Percentiles rank a stretch among this genome's conserved stretches.
phyloP scores from a whole-genome alignment of 257 asterid species.

The Salvia splendens region DNA sequence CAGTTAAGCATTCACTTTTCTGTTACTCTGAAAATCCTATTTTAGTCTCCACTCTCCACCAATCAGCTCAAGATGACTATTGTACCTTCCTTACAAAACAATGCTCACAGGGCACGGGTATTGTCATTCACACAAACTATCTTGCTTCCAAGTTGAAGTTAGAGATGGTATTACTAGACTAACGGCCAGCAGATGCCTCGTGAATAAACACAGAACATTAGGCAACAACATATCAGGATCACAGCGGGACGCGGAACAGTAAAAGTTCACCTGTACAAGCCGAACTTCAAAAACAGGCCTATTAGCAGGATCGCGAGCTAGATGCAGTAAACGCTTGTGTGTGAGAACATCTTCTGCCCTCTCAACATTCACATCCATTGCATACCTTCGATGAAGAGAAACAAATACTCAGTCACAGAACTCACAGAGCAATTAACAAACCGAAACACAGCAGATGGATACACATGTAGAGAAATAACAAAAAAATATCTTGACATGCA shows the following conservation, averaged over 20 bases:
- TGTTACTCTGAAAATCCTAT: conserved; percentile 7
- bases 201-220: background rate
- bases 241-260: background rate
- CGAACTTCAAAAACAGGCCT: conserved; percentile 95
- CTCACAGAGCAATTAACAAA: background rate
- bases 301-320: conserved; percentile 84
- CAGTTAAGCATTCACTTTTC: conserved; percentile 3
- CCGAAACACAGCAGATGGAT: conserved; percentile 13
- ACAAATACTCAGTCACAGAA: conserved; percentile 28
- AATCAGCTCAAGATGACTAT: conserved; percentile 15
- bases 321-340: conserved; percentile 77
- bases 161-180: background rate
- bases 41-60: conserved; percentile 24
- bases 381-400: conserved; percentile 65
- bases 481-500: conserved; percentile 35
- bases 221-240: background rate
- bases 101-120: conserved; percentile 5
- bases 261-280: conserved; percentile 76
- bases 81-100: background rate
- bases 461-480: conserved; percentile 20
- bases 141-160: conserved; percentile 11
- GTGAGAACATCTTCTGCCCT: conserved; percentile 95
- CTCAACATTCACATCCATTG: conserved; percentile 92
- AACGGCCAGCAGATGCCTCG: conserved; percentile 3
- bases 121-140: conserved; percentile 13